A percentile compares a stretch with the other conserved stretches of the same genome.
phyloP scores from a whole-genome alignment of 768 basidiomycete genomes.

The Trametes meyenii region DNA sequence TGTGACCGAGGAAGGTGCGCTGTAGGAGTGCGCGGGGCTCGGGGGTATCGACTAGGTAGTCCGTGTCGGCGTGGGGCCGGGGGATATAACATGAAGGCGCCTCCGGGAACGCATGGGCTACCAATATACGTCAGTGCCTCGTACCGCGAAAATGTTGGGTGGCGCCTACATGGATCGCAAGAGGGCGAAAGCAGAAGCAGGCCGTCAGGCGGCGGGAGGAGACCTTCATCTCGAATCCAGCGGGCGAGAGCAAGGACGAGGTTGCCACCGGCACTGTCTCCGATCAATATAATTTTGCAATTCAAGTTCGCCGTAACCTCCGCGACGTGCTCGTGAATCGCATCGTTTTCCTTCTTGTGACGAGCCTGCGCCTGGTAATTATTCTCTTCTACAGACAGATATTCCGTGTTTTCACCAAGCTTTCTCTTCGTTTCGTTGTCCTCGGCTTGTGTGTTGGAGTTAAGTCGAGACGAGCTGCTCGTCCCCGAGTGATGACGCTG shows the following conservation, averaged over 20 bases:
- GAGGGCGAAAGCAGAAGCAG: constrained; percentile 49
- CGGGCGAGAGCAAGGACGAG: constrained; percentile 52
- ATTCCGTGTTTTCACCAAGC: not conserved
- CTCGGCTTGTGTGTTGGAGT: not conserved
- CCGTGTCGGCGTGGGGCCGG: constrained; percentile 49
- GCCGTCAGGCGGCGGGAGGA: constrained; percentile 47
- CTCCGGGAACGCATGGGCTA: constrained; percentile 52
- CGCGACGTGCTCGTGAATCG: constrained; percentile 12
- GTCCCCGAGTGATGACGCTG: constrained; percentile 4
- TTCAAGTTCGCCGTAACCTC: constrained; percentile 20
- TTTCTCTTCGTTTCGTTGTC: constrained; percentile 8
- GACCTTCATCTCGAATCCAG: constrained; percentile 55
- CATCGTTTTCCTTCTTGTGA: constrained; percentile 17
- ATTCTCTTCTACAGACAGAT: constrained; percentile 10
- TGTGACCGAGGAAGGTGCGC: constrained; percentile 54
- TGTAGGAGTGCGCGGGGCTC: constrained; percentile 55
- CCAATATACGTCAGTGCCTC: constrained; percentile 6
- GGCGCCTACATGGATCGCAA: constrained; percentile 38
- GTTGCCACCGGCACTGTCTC: constrained; percentile 60
- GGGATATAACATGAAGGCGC: constrained; percentile 52
- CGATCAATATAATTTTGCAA: constrained; percentile 48
- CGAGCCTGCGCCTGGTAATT: constrained; percentile 7
- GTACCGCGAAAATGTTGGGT: constrained; percentile 30
- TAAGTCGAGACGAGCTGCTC: not conserved
- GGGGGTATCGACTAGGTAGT: constrained; percentile 56